phyloP scores from a whole-genome alignment of 331 rosid genomes.

The Malus hybrid region DNA sequence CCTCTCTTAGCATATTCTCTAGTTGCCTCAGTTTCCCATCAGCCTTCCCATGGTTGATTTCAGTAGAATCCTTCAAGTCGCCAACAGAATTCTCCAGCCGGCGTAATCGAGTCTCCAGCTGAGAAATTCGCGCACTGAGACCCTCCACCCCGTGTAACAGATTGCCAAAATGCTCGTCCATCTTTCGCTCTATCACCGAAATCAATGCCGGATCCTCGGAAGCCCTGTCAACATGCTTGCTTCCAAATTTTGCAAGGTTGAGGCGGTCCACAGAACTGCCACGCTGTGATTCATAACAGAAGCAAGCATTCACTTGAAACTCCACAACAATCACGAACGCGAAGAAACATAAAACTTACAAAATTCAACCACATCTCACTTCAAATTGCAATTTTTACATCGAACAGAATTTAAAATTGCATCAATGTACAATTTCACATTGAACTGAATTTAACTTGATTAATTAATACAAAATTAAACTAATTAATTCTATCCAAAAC shows the following conservation, averaged over 20 bases:
- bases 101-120: conserved; percentile 26
- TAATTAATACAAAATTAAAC: not conserved
- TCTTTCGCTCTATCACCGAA: conserved; percentile 20
- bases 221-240: not conserved
- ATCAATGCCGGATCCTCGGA: not conserved
- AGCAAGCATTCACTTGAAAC: not conserved
- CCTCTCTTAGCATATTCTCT: conserved; percentile 23
- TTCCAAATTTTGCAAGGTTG: not conserved
- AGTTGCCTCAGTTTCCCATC: conserved; percentile 25
- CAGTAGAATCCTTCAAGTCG: conserved; percentile 23
- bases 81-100: conserved; percentile 24
- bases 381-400: not conserved
- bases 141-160: conserved; percentile 22
- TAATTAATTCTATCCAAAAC: not conserved
- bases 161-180: conserved; percentile 14
- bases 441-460: not conserved
- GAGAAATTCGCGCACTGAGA: conserved; percentile 22
- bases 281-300: conserved; percentile 2
- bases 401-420: too few relatives aligned
- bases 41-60: conserved; percentile 14
- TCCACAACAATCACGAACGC: not conserved
- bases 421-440: not conserved
- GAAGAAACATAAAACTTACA: not conserved
- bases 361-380: not conserved
- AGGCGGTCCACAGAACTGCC: not conserved